Conservation (phyloP, 2,329 filamentous ascomycete species). For the Chrysosporium keratinophilum region DNA sequence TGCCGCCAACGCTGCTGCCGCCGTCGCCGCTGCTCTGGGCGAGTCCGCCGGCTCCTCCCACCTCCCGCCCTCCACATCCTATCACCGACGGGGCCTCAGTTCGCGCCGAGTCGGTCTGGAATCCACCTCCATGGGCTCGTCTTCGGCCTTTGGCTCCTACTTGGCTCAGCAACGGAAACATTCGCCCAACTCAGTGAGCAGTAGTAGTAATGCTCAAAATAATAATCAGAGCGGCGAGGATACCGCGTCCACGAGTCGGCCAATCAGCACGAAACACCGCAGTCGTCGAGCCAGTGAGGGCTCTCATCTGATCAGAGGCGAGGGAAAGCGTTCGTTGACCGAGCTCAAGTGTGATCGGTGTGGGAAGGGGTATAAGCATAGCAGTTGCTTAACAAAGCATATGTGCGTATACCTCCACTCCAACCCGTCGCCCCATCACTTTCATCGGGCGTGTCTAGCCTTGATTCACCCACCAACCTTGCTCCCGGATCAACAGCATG, state of each 20-base stretch:
- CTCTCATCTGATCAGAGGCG: constrained; percentile 67
- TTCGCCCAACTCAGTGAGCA: constrained; percentile 27
- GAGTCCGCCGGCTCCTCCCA: constrained; percentile 49
- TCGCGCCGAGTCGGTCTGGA: constrained; percentile 42
- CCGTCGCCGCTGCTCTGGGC: constrained; percentile 48
- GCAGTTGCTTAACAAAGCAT: constrained; percentile 99
- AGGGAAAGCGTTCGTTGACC: constrained; percentile 63
- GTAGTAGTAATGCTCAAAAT: constrained; percentile 16
- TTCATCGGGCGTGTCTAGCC: constrained; percentile 29
- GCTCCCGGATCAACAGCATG: too few relatives aligned
- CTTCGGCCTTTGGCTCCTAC: constrained; percentile 35
- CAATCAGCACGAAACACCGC: constrained; percentile 43
- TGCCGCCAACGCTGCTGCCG: constrained; percentile 57
- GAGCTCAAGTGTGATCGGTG: constrained; percentile 96
- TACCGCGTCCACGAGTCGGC: constrained; percentile 35
- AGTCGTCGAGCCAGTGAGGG: constrained; percentile 70
- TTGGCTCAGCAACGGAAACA: constrained; percentile 30
- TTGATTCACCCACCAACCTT: constrained; percentile 1
- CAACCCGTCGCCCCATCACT: constrained; percentile 21
- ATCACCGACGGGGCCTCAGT: constrained; percentile 45
- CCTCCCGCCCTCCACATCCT: constrained; percentile 46
- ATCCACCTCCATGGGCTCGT: constrained; percentile 47
- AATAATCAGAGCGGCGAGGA: constrained; percentile 39
- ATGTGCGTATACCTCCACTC: constrained; percentile 66
- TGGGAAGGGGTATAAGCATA: constrained; percentile 99